Evolutionary conservation across 805 yeast species (phyloP).

Genomic region (Suhomyces xylopsoci): DNA sequence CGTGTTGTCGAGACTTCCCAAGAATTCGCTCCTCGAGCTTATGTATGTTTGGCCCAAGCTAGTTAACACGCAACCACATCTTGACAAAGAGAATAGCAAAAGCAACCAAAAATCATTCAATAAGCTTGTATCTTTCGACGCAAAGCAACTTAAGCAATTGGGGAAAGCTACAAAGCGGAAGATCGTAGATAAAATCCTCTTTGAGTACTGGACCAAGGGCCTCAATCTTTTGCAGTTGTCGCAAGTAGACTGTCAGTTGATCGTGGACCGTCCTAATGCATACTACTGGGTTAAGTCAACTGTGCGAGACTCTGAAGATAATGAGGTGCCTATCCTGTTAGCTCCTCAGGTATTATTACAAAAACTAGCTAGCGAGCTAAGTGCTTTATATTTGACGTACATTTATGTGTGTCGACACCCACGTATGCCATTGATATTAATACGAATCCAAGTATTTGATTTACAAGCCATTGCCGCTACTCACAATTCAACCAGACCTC

Average conservation of each 20-base stretch:
- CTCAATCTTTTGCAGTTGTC: constrained; percentile 64
- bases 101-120: constrained; percentile 21
- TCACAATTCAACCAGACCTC: constrained; percentile 27
- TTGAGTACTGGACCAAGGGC: constrained; percentile 53
- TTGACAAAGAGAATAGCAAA: constrained; percentile 9
- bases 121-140: constrained; percentile 16
- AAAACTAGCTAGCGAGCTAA: constrained; percentile 45
- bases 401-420: constrained; percentile 68
- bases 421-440: constrained; percentile 52
- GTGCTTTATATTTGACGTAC: constrained; percentile 56
- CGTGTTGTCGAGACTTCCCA: constrained; percentile 29
- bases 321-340: constrained; percentile 33
- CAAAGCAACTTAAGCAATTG: constrained; percentile 7
- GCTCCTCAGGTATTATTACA: constrained; percentile 53
- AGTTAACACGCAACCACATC: constrained; percentile 20
- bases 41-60: constrained; percentile 34
- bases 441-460: constrained; percentile 71
- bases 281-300: constrained; percentile 49
- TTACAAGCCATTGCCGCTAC: constrained; percentile 17
- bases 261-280: constrained; percentile 55
- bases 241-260: constrained; percentile 63
- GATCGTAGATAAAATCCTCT: constrained; percentile 44
- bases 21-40: constrained; percentile 30
- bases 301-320: constrained; percentile 33
- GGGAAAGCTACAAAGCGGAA: constrained; percentile 24